These are phyloP conservation scores for Arthrobotrys pseudoclavata DNA, from an alignment of 2,329 filamentous ascomycete genomes.

Conservation along the genomic window DNA sequence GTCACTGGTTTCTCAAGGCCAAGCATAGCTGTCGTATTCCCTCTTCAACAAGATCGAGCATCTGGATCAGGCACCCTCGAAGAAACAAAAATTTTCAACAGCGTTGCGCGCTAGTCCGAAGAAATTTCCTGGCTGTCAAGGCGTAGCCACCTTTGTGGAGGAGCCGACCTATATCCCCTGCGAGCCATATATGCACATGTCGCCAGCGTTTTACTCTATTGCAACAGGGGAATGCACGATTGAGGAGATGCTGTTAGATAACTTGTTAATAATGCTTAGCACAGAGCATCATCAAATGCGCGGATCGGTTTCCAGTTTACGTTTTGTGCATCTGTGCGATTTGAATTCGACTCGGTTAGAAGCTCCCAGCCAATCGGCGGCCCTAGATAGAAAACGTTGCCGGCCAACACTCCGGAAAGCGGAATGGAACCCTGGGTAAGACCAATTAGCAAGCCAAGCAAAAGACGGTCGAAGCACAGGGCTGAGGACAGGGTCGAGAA, in stretches of 20 bases:
- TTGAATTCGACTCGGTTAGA: slow-evolving; percentile 22
- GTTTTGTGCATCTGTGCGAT: slow-evolving; percentile 18
- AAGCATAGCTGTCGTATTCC: slow-evolving; percentile 9
- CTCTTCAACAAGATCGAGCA: slow-evolving; percentile 20
- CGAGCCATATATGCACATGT: slow-evolving; percentile 29
- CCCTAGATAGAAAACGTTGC: slow-evolving; percentile 52
- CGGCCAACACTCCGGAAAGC: slow-evolving; percentile 42
- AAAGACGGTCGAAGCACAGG: slow-evolving; percentile 14
- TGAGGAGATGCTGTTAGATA: slow-evolving; percentile 19
- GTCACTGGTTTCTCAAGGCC: slow-evolving; percentile 10
- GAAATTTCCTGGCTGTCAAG: slow-evolving; percentile 33
- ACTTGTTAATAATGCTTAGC: slow-evolving; percentile 11
- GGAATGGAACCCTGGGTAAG: slow-evolving; percentile 40
- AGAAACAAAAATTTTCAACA: slow-evolving; percentile 27
- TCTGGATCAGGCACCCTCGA: slow-evolving; percentile 42
- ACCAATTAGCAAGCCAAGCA: slow-evolving; percentile 24
- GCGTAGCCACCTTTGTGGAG: slow-evolving; percentile 36
- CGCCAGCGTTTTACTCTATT: slow-evolving; percentile 18
- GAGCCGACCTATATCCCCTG: slow-evolving; percentile 20
- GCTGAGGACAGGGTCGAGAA: slow-evolving; percentile 28
- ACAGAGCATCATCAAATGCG: slow-evolving; percentile 8
- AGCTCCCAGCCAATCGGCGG: slow-evolving; percentile 46
- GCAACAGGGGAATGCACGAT: slow-evolving; percentile 5
- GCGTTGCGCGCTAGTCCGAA: slow-evolving; percentile 45
- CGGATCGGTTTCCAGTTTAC: slow-evolving; percentile 24